Evolutionary conservation across 352 stramenopile genomes (phyloP), one percentile per base, ranked within the genome.

Genomic region (Phytophthora foliorum): DNA sequence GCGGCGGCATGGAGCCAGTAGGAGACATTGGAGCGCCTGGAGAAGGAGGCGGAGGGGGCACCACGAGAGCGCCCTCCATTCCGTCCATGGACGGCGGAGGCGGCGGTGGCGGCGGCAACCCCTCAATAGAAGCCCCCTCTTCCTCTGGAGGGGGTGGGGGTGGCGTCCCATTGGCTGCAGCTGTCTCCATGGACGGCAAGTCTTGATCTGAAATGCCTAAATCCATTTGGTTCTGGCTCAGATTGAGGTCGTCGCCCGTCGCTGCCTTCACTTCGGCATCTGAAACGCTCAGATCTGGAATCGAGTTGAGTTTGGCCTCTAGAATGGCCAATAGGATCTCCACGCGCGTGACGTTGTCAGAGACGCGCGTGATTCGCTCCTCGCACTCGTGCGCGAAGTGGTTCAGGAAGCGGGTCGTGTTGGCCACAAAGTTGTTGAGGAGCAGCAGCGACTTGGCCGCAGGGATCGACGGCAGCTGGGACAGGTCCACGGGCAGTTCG

Each of bases 401-500:
- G 69, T 96, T 96, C 48, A 96, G 73, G 73, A 96, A 96, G 19
- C 85, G 80, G 66, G 86, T 92, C 17, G 86, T 94, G 75, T 95
- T 96, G 52, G 84, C 74, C 42, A 94, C 84, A 57, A 96, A 96
- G 63, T 96, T 95, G 75, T 90, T 96, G 58, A 96, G 70, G 10
- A 96, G 80, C 65, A 95, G 65, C 57, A 95, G 73, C 51, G 85
- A 89, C 72, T 95, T 95, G 56, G 82, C 50, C 61, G 88, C 82
- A 17, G 88, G 86, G 48, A 94, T 92, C 48, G 81, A 66, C 36
- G 84, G 82, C 34, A 95, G 68, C 69, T 95, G 88, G 36, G 85
- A 89, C 10, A 95, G 75, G 57, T 95, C 88, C 25, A 95, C 68
- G 6, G 86, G 88, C 1, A 93, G 73, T 38, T 95, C 88, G 31